phyloP scores from a whole-genome alignment of 1,139 yeast species.

The Magnusiomyces fungicola region DNA sequence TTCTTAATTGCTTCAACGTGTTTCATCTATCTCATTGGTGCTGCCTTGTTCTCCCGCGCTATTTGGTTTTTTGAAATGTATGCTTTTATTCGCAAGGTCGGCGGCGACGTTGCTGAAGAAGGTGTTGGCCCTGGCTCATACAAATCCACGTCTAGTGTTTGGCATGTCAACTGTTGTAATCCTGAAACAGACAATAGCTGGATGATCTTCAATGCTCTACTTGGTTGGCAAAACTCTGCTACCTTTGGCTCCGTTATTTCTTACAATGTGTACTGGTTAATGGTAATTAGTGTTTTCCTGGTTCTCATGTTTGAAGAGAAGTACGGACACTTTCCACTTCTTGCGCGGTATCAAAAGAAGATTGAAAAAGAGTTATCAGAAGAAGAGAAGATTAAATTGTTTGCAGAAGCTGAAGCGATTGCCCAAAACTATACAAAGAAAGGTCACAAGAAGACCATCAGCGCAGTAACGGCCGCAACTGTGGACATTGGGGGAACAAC shows the following conservation, averaged over 20 bases:
- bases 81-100: slow-evolving; percentile 57
- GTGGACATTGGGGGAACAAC: no score
- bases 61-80: slow-evolving; percentile 85
- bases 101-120: slow-evolving; percentile 80
- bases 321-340: slow-evolving; percentile 27
- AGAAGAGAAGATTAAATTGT: slow-evolving; percentile 28
- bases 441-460: not conserved
- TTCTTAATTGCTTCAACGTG: slow-evolving; percentile 80
- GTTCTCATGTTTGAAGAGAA: slow-evolving; percentile 53
- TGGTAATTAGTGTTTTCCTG: slow-evolving; percentile 48
- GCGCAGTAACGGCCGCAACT: no score
- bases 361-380: slow-evolving; percentile 21
- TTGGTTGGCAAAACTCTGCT: slow-evolving; percentile 96
- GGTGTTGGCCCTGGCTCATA: slow-evolving; percentile 96
- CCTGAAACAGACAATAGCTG: slow-evolving; percentile 87
- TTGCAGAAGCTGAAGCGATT: slow-evolving; percentile 27
- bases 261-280: slow-evolving; percentile 69
- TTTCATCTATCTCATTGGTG: slow-evolving; percentile 77
- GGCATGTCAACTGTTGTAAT: slow-evolving; percentile 98
- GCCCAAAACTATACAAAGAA: slow-evolving; percentile 16
- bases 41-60: slow-evolving; percentile 85
- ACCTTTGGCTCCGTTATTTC: slow-evolving; percentile 85
- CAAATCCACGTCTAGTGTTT: slow-evolving; percentile 66
- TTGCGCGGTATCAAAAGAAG: slow-evolving; percentile 22
- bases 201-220: slow-evolving; percentile 84